Conservation (phyloP, 139 green algal species). For the Monoraphidium neglectum region DNA sequence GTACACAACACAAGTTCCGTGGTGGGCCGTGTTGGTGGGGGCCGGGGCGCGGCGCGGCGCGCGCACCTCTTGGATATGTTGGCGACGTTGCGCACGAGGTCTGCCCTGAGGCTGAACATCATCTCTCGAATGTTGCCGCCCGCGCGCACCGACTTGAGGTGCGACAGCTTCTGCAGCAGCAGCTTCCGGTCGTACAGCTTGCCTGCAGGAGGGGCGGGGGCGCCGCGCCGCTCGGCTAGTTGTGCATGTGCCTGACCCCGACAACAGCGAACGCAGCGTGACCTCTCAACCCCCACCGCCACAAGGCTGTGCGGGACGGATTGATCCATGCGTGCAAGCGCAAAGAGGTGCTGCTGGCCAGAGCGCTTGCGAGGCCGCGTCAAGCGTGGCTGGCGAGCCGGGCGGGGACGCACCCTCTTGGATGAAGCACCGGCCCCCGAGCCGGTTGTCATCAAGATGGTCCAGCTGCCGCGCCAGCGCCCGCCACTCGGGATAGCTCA, state of each 20-base stretch:
- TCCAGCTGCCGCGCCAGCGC: constrained; percentile 63
- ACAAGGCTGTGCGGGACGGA: no score
- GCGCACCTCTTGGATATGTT: constrained; percentile 80
- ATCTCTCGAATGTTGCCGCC: constrained; percentile 75
- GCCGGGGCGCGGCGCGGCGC: no score
- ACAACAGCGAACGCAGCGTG: constrained; percentile 12
- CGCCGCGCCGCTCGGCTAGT: not conserved
- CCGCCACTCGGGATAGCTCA: constrained; percentile 71
- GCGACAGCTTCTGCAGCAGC: constrained; percentile 68
- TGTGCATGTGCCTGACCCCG: constrained; percentile 5
- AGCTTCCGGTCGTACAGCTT: constrained; percentile 89
- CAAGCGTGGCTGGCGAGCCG: no score
- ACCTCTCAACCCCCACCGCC: no score
- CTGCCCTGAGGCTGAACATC: constrained; percentile 88
- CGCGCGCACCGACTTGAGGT: constrained; percentile 59
- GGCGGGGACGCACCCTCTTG: no score
- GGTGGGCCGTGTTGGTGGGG: no score
- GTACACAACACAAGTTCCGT: no score
- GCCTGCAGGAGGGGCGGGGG: not conserved
- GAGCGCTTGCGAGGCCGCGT: not conserved
- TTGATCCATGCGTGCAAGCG: no score
- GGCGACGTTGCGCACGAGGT: constrained; percentile 95
- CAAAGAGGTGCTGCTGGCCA: not conserved
- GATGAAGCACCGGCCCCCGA: not conserved
- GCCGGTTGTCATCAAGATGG: constrained; percentile 42